A percentile compares a stretch with the other conserved stretches of the same genome.
phyloP scores from a whole-genome alignment of 192 early-diverging fungal species.

The Paraglomus brasilianum region DNA sequence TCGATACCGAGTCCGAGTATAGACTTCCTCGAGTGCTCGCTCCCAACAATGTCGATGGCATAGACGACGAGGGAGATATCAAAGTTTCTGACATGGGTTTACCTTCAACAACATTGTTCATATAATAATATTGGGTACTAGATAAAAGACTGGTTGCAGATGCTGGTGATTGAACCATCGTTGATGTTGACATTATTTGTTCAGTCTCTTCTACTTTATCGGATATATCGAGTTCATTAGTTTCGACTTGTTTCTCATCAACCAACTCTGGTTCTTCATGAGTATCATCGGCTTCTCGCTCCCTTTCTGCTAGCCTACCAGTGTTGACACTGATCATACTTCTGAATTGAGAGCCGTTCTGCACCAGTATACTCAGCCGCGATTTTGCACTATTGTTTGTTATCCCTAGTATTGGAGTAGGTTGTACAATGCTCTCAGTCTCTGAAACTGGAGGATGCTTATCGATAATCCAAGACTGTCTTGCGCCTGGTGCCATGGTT shows the following conservation, averaged over 20 bases:
- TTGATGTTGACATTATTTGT: background rate
- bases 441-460: conserved; percentile 15
- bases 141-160: conserved; percentile 1
- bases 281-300: background rate
- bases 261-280: background rate
- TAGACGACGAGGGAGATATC: conserved; percentile 3
- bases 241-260: background rate
- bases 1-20: conserved; percentile 1
- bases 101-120: background rate
- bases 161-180: background rate
- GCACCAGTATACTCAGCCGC: conserved; percentile 9
- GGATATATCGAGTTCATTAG: background rate
- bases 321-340: background rate
- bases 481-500: background rate
- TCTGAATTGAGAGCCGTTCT: background rate
- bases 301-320: background rate
- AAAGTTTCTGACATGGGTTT: conserved; percentile 14
- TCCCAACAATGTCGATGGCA: background rate
- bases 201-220: background rate
- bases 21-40: conserved; percentile 17
- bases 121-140: conserved; percentile 1
- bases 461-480: conserved; percentile 27
- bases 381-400: conserved; percentile 18
- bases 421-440: conserved; percentile 16
- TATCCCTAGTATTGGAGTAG: conserved; percentile 21